Evolutionary conservation across 2,329 filamentous ascomycete genomes (phyloP).

Genomic region (Cordyceps farinosa): DNA sequence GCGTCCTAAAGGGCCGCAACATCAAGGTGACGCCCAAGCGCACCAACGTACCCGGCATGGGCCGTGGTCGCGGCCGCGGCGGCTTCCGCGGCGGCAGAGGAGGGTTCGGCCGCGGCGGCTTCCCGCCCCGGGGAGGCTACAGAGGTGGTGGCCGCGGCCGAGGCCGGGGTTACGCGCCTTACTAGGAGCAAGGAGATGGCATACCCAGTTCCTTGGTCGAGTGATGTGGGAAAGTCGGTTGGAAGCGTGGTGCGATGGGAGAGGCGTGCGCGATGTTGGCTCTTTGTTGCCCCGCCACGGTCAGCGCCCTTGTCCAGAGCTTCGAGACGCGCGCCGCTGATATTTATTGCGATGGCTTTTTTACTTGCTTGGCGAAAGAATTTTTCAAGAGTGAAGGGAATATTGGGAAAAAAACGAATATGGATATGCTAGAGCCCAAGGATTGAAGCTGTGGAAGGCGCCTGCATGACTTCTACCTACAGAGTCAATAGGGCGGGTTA

Average conservation of each 20-base stretch:
- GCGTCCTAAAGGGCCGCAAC: conserved; percentile 88
- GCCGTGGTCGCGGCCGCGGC: conserved; percentile 67
- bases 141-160: conserved; percentile 65
- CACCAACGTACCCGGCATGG: conserved; percentile 95
- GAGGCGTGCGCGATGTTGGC: neutral
- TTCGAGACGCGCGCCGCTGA: neutral
- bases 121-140: conserved; percentile 55
- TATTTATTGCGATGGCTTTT: conserved; percentile 2
- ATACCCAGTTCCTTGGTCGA: conserved; percentile 7
- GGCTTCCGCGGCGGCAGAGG: conserved; percentile 50
- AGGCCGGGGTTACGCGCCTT: conserved; percentile 61
- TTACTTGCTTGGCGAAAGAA: conserved; percentile 4
- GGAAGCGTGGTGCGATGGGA: neutral
- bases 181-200: conserved; percentile 46
- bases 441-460: neutral
- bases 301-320: neutral
- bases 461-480: neutral
- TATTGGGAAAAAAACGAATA: neutral
- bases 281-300: neutral
- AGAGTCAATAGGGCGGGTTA: conserved; percentile 4
- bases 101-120: conserved; percentile 52
- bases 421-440: conserved; percentile 1
- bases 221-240: neutral
- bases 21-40: conserved; percentile 95
- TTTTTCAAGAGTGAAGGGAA: neutral